A percentile compares a stretch with the other conserved stretches of the same genome.
phyloP scores from a whole-genome alignment of 2,329 filamentous ascomycete species.

The Zasmidium angulare region DNA sequence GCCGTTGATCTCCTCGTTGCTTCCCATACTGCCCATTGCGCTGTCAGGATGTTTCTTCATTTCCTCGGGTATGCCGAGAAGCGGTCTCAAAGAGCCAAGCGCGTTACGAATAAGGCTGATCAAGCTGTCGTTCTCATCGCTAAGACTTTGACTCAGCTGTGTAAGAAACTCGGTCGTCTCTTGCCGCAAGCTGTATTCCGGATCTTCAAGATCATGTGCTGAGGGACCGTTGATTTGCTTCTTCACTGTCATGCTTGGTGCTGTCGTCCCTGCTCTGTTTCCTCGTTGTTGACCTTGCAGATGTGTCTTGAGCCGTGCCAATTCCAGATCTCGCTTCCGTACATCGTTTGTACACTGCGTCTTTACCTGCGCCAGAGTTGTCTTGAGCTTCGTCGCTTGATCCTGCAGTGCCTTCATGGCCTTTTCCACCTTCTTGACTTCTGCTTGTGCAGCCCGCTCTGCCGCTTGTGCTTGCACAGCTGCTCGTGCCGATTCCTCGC shows the following conservation, averaged over 20 bases:
- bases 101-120: constrained; percentile 71
- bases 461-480: constrained; percentile 71
- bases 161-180: constrained; percentile 93
- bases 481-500: constrained; percentile 64
- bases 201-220: constrained; percentile 53
- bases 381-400: constrained; percentile 76
- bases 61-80: constrained; percentile 55
- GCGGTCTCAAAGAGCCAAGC: constrained; percentile 66
- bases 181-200: constrained; percentile 68
- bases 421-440: constrained; percentile 75
- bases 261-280: constrained; percentile 46
- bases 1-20: constrained; percentile 20
- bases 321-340: constrained; percentile 83
- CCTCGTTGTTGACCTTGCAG: constrained; percentile 63
- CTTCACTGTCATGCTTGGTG: constrained; percentile 52
- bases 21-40: constrained; percentile 32
- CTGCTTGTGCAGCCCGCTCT: constrained; percentile 74
- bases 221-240: constrained; percentile 45
- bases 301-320: constrained; percentile 85
- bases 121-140: constrained; percentile 87
- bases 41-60: constrained; percentile 31
- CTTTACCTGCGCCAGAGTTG: constrained; percentile 77
- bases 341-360: constrained; percentile 87
- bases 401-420: constrained; percentile 76
- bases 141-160: constrained; percentile 75